Conservation (phyloP, 192 early-diverging fungal genomes). For the Funneliformis mosseae region DNA sequence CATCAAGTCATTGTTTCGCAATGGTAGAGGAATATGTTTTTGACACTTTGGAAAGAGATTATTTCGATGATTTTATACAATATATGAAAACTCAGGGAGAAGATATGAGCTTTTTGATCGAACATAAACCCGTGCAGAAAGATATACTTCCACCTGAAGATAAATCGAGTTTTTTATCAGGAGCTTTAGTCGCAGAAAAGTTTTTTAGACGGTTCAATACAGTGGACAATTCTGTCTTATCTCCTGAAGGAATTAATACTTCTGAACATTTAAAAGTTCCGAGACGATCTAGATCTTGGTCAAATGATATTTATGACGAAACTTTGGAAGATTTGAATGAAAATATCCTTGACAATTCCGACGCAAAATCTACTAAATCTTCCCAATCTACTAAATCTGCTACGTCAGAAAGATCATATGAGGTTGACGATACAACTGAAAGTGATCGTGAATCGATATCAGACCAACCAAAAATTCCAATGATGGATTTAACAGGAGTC, state of each 20-base stretch:
- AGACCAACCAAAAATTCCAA: neutral
- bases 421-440: neutral
- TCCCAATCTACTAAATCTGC: no score
- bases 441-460: neutral
- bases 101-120: slow-evolving; percentile 23
- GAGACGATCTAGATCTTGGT: neutral
- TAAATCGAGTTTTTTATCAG: neutral
- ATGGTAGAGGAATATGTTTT: slow-evolving; percentile 14
- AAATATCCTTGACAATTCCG: neutral
- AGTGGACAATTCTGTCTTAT: neutral
- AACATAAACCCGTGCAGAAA: neutral
- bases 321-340: neutral
- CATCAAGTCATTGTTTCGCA: slow-evolving; percentile 4
- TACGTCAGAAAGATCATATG: neutral
- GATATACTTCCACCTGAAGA: neutral
- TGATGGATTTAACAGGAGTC: slow-evolving; percentile 13
- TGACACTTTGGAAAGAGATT: neutral
- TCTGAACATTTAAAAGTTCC: neutral
- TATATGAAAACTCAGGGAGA: slow-evolving; percentile 12
- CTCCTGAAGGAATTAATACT: neutral
- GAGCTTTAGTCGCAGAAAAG: no score
- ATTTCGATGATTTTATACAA: slow-evolving; percentile 28
- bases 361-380: neutral
- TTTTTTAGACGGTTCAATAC: neutral
- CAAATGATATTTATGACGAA: neutral